Evolutionary conservation across 305 asterid genomes (phyloP), one percentile per base, ranked within the genome.

Genomic region (Ajuga reptans): DNA sequence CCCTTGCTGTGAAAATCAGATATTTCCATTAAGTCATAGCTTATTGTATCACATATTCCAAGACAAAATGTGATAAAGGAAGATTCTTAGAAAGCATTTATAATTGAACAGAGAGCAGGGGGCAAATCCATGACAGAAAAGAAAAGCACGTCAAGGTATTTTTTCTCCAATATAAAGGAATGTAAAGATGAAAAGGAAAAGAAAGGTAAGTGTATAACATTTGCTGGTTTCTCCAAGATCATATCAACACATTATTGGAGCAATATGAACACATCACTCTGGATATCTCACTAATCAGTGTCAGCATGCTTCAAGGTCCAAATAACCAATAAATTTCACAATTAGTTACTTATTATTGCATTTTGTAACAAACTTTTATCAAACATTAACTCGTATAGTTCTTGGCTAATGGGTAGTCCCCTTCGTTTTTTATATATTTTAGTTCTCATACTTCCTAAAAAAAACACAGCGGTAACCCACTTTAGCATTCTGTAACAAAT

Each of bases 1-100:
- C 96, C 83, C 88, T 80, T 33, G 81, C 99, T 93, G 79, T 10
- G 66, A 39, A 72, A 74, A 53, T 53, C 39, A 74, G 3, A 46
- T 16, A 69, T 31, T n/a, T 29, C 31, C 53, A 18, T 34, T 73
- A 49, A 12, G 51, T 57, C 58, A 69, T 8, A 29, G 52, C 29
- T 46, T 64, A 57, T 5, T 17, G 51, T 46, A 58, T 50, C 16
- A 29, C 58, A 62, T 36, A 21, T 17, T 31, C 4, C 5, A 61
- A 46, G 66, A 55, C 70, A 59, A 14, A 9, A 51, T 6, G 7
- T 18, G 56, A 53, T 42, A 60, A 34, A 43, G 15, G 5, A 12
- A 68, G 52, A 54, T 7, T 53, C 24, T 42, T 36, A 6, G 5
- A 12, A 69, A 16, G 9, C 18, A 34, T 46, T 14, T 49, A 55